Conservation (phyloP, 495 filamentous ascomycete genomes). For the Aspergillus sparsus region DNA sequence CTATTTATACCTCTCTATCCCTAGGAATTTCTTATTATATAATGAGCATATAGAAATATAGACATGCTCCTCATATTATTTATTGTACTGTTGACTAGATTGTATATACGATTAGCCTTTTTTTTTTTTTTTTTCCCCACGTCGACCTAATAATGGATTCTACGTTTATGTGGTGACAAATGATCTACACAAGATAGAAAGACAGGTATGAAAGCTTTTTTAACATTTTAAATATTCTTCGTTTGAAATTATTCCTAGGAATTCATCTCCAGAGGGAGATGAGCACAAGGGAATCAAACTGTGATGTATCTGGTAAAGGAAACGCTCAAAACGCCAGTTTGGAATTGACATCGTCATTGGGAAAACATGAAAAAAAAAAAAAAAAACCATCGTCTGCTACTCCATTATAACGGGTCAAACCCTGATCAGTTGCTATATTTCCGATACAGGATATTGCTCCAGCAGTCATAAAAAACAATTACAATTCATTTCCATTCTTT, state of each 20-base stretch:
- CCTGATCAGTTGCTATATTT: background rate
- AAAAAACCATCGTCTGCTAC: slow-evolving; percentile 17
- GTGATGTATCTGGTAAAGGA: slow-evolving; percentile 22
- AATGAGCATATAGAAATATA: too few relatives aligned
- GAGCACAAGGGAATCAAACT: slow-evolving; percentile 17
- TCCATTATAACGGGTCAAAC: slow-evolving; percentile 21
- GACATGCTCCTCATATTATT: too few relatives aligned
- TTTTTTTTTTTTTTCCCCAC: too few relatives aligned
- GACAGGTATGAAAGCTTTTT: too few relatives aligned
- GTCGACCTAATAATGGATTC: too few relatives aligned
- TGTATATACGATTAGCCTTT: too few relatives aligned
- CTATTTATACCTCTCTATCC: too few relatives aligned
- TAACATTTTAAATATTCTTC: slow-evolving; percentile 15
- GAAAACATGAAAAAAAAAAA: slow-evolving; percentile 19
- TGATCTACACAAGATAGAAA: too few relatives aligned
- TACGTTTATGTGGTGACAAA: too few relatives aligned
- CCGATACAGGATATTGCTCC: slow-evolving; percentile 10
- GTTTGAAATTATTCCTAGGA: slow-evolving; percentile 13
- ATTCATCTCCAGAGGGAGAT: background rate
- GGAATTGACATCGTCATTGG: slow-evolving; percentile 26
- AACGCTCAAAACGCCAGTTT: slow-evolving; percentile 39
- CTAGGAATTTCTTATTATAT: too few relatives aligned
- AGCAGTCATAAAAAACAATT: slow-evolving; percentile 20
- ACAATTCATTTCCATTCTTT: slow-evolving; percentile 19
- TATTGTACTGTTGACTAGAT: too few relatives aligned